Evolutionary conservation across 2,329 filamentous ascomycete genomes (phyloP), one percentile per base, ranked within the genome.

Genomic region (Neurospora sp.): DNA sequence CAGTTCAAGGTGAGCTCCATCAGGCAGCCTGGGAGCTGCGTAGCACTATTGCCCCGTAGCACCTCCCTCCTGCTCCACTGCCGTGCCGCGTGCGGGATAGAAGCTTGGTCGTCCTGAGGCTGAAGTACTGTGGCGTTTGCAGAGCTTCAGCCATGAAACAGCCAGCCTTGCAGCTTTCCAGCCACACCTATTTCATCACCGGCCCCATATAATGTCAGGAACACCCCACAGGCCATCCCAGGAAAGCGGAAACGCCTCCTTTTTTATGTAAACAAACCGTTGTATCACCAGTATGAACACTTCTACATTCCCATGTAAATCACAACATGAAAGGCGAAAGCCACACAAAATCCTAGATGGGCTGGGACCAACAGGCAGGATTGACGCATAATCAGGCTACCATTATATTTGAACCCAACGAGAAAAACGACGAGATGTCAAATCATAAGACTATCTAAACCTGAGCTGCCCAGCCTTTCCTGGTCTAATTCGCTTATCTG

Each of bases 1-100:
- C 46, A 57, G 46, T 57, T 57, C 46, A 57, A 57, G 74, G 72
- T 74, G 73, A 70, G 69, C 72, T 74, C 71, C 71, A 74, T 78
- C 80, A 82, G 81, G 81, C 81, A 82, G 78, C 80, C 80, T 77
- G 79, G 76, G 78, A 82, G 81, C 80, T 82, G 80, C 80, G 80
- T 80, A 33, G 46, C 46, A 57, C 46, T 33, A 23, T 57, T 57
- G 46, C 46, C 23, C 46, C 46, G 46, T 57, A 57, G 46, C 46
- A 57, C 46, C 46, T 57, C 23, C 46, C 23, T 12, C 23, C 46
- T 17, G 46, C 19, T 33, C 46, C 46, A 57, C 46, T 28, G 46
- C 6, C 3, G 46, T 57, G 46, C 33, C n/a, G 65, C 3, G 46
- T 57, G 46, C 33, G 33, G 65, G 65, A 66, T 4, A 38, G 65